These are phyloP conservation scores for Globisporangium okanoganense DNA, from an alignment of 352 stramenopile species.

Conservation along the genomic window DNA sequence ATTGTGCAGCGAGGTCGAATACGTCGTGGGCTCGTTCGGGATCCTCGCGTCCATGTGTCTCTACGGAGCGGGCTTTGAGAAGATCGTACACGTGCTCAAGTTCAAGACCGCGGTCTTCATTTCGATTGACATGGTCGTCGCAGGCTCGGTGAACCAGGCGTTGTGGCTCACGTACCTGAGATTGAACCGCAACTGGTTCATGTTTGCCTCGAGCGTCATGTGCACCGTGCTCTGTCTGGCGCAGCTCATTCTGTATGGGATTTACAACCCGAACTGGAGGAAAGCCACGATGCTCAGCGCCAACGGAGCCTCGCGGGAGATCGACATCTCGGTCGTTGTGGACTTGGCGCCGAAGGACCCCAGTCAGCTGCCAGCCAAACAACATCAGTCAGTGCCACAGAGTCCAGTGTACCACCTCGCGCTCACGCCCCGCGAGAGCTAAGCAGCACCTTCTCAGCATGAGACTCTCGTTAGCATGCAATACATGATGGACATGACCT, in stretches of 20 bases:
- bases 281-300: background rate
- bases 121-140: conserved; percentile 44
- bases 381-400: background rate
- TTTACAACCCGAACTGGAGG: conserved; percentile 32
- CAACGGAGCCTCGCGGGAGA: background rate
- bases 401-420: conserved; percentile 5
- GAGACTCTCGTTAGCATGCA: too few relatives aligned
- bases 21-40: conserved; percentile 31
- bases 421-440: conserved; percentile 1
- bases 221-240: conserved; percentile 31
- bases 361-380: background rate
- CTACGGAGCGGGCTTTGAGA: conserved; percentile 38
- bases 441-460: too few relatives aligned
- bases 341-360: too few relatives aligned
- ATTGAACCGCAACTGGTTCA: conserved; percentile 43
- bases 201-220: conserved; percentile 43
- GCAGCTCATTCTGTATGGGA: conserved; percentile 35
- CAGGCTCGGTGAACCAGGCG: conserved; percentile 33
- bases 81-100: conserved; percentile 34
- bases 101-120: conserved; percentile 41
- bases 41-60: conserved; percentile 32
- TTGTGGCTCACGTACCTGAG: conserved; percentile 46
- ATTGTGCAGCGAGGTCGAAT: conserved; percentile 18
- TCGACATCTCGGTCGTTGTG: conserved; percentile 10
- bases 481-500: too few relatives aligned